Evolutionary conservation across 768 basidiomycete genomes (phyloP).

Genomic region (Tricholoma saponaceum): DNA sequence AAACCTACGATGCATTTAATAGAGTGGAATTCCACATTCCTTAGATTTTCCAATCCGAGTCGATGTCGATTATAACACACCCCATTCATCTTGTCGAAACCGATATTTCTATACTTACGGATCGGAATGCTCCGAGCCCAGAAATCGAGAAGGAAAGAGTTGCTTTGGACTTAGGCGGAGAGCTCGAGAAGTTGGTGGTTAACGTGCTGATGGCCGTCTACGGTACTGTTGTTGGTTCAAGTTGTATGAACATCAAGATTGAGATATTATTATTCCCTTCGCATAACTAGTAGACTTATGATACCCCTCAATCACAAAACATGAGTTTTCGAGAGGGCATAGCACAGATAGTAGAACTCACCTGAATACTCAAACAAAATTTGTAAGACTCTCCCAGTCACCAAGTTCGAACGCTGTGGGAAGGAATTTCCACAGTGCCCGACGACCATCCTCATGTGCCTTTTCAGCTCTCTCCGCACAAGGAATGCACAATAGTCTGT

Average conservation of each 20-base stretch:
- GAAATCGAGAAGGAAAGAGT: conserved; percentile 64
- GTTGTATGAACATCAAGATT: too few relatives aligned
- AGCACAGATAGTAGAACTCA: too few relatives aligned
- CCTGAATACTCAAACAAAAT: neutral
- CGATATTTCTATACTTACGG: conserved; percentile 49
- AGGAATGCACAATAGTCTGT: neutral
- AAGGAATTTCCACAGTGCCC: neutral
- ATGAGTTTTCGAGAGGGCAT: too few relatives aligned
- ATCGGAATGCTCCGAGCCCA: conserved; percentile 32
- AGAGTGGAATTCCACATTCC: too few relatives aligned
- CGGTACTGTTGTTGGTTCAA: too few relatives aligned
- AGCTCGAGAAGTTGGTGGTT: conserved; percentile 70
- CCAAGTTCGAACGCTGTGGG: neutral
- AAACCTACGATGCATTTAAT: conserved; percentile 3
- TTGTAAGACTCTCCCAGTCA: neutral
- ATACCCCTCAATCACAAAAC: too few relatives aligned
- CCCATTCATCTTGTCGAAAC: conserved; percentile 61
- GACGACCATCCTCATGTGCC: neutral
- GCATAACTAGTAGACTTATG: too few relatives aligned
- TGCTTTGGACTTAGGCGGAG: conserved; percentile 60
- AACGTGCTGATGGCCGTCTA: conserved; percentile 72
- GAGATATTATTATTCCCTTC: too few relatives aligned
- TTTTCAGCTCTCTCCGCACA: neutral
- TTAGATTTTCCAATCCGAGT: too few relatives aligned
- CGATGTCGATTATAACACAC: conserved; percentile 68